A percentile compares a stretch with the other conserved stretches of the same genome.
Conservation (phyloP, 139 green algal species). For the Closterium sp. region DNA sequence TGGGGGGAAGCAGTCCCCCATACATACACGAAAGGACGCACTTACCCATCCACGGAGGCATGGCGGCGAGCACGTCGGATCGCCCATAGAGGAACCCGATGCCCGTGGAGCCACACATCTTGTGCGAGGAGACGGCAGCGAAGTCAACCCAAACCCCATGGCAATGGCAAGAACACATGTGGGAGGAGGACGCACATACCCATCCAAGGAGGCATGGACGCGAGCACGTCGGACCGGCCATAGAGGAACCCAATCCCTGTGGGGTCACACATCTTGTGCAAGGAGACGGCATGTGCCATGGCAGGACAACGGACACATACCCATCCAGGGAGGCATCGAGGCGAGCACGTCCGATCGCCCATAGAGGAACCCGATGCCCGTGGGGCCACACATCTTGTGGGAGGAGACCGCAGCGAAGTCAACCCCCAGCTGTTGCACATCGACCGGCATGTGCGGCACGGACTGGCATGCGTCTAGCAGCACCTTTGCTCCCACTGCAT, state of each 20-base stretch:
- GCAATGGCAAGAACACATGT: too few species aligned
- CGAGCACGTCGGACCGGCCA: constrained; percentile 79
- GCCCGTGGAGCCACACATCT: constrained; percentile 91
- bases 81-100: constrained; percentile 97
- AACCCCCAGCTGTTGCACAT: constrained; percentile 82
- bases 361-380: constrained; percentile 98
- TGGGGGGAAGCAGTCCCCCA: too few species aligned
- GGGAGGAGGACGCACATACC: constrained; percentile 45
- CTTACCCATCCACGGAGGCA: constrained; percentile 83
- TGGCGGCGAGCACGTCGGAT: not conserved
- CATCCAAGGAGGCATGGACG: constrained; percentile 92
- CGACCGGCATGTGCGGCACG: constrained; percentile 91
- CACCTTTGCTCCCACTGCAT: constrained; percentile 51
- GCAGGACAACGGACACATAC: not conserved
- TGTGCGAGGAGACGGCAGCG: not conserved
- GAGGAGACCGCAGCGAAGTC: constrained; percentile 93
- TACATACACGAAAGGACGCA: not conserved
- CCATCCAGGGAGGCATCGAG: constrained; percentile 92
- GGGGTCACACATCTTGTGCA: constrained; percentile 79
- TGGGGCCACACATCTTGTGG: constrained; percentile 85
- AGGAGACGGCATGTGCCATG: too few species aligned
- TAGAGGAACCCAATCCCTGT: constrained; percentile 98
- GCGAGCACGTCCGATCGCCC: constrained; percentile 79
- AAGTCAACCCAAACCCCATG: too few species aligned
- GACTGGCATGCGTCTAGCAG: constrained; percentile 96